These are phyloP conservation scores for Fusarium buxicola DNA, from an alignment of 2,329 filamentous ascomycete genomes.

Conservation along the genomic window DNA sequence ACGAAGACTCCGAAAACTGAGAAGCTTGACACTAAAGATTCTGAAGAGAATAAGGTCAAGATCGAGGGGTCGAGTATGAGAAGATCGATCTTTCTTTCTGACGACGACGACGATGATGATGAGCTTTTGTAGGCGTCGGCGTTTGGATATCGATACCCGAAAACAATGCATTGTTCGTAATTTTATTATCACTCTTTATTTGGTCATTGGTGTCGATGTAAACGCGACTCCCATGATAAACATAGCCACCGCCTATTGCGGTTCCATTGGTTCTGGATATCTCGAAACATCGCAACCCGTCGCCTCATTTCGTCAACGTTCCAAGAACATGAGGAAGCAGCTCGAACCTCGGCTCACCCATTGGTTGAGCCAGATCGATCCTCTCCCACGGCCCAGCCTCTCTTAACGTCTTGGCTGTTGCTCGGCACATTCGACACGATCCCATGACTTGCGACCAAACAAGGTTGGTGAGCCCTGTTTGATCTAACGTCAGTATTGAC, in stretches of 20 bases:
- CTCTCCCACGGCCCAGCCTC: slow-evolving; percentile 63
- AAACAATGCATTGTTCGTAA: slow-evolving; percentile 16
- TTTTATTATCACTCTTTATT: not conserved
- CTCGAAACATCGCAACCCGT: not conserved
- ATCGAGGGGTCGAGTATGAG: slow-evolving; percentile 41
- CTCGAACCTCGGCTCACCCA: slow-evolving; percentile 56
- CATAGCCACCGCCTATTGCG: not conserved
- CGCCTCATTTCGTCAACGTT: slow-evolving; percentile 61
- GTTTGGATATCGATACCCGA: slow-evolving; percentile 43
- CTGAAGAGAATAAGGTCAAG: slow-evolving; percentile 36
- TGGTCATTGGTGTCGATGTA: not conserved
- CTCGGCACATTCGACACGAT: slow-evolving; percentile 63
- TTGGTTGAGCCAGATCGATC: slow-evolving; percentile 59
- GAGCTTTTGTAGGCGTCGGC: slow-evolving; percentile 47
- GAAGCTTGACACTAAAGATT: slow-evolving; percentile 1
- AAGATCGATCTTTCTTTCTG: slow-evolving; percentile 53
- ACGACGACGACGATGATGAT: slow-evolving; percentile 55
- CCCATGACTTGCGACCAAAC: slow-evolving; percentile 65
- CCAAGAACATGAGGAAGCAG: slow-evolving; percentile 63
- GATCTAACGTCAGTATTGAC: slow-evolving; percentile 10
- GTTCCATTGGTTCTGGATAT: not conserved
- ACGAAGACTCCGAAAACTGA: slow-evolving; percentile 13
- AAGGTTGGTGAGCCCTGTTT: slow-evolving; percentile 61
- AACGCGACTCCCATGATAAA: not conserved
- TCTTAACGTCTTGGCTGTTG: slow-evolving; percentile 60